Base-by-base conservation (phyloP, 1,139 yeast species). In the Geotrichum australiense region DNA sequence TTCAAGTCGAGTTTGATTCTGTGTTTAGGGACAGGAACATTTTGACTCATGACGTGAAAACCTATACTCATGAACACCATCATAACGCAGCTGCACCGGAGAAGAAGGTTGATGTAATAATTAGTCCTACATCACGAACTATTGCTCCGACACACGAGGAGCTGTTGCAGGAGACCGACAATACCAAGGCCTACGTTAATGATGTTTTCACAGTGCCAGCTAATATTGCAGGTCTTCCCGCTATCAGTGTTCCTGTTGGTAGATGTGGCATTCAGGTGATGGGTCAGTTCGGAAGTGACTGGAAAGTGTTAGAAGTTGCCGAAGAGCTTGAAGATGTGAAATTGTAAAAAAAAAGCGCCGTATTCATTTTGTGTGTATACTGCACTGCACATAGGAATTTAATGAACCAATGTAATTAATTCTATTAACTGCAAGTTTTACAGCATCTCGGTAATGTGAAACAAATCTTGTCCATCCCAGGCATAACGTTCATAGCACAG, bases 151-250 rank as follows among this genome's bases (percentile, higher is more conserved):
- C 71, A 4, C 52, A 81, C 16, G 61, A 68, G 14, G 35, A 31
- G 15, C 10, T 31, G 5, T n/a, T n/a, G n/a, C n/a, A n/a, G n/a
- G 68, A 73, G 21, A 72, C 67, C 49, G 43, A 57, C 24, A 44
- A 50, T 14, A 55, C 52, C 36, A 53, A 37, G 47, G 61, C 37
- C 58, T 87, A 83, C 53, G 69, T 80, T 38, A 84, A 86, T 58
- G 98, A 93, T 58, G 76, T 84, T 1, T 69, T 87, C 47, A 86
- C 96, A 0, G 82, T 89, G 3, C 96, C 98, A 0, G 83, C 93
- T 33, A 87, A 94, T 1, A 64, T 93, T 48, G 94, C 95, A 0
- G 98, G 97, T 0, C 63, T 91, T 3, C 99, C 99, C 0, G 75
- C 94, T 0, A 70, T 89, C 8, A 73, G 82, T 0, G 64, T 89